Evolutionary conservation across 495 filamentous ascomycete genomes (phyloP), one percentile per base, ranked within the genome.

Genomic region (Bryoglossum gracile): DNA sequence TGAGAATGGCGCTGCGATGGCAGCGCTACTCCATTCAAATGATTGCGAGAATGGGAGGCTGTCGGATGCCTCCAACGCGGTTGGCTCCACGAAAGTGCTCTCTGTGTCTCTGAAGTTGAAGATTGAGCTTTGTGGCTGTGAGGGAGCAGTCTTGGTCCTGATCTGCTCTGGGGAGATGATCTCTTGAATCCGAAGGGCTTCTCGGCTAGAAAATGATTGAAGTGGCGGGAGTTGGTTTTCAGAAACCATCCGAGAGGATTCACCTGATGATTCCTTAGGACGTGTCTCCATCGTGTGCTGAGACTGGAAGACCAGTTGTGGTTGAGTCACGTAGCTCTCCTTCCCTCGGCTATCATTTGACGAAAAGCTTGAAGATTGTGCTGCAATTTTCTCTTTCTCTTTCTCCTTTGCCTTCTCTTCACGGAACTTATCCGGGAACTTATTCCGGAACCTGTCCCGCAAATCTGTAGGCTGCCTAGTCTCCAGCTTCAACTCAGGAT

Each of bases 401-500:
- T 38, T 24, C 1, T 47, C 36, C n/a, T n/a, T n/a, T 11, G 17
- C 16, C 42, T 57, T 54, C 0, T 43, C 48, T 9, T 54, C 55
- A n/a, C 51, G 46, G 21, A 58, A 92, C 39, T 82, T 76, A 30
- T 85, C 78, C 5, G 88, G 86, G 53, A 83, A 89, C 44, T 82
- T 84, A 50, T 85, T 89, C 16, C 89, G 75, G 44, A 94, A 83
- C 5, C 88, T 74, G 63, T 95, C 89, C 40, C 89, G 72, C 10
- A 95, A 67, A 58, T 95, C 87, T 4, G 86, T 89, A 2, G 87
- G 78, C 30, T 79, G 76, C 47, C 89, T 76, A 56, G 71, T 77
- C 8, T 71, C 65, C 9, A 95, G 68, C 16, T 81, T 74, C 40
- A 90, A 75, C 13, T 72, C 70, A 9, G 74, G 66, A 56, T 94